Percentiles rank a stretch among this genome's conserved stretches.
phyloP scores from a whole-genome alignment of 345 rosid genomes.

The Linum trigynum region DNA sequence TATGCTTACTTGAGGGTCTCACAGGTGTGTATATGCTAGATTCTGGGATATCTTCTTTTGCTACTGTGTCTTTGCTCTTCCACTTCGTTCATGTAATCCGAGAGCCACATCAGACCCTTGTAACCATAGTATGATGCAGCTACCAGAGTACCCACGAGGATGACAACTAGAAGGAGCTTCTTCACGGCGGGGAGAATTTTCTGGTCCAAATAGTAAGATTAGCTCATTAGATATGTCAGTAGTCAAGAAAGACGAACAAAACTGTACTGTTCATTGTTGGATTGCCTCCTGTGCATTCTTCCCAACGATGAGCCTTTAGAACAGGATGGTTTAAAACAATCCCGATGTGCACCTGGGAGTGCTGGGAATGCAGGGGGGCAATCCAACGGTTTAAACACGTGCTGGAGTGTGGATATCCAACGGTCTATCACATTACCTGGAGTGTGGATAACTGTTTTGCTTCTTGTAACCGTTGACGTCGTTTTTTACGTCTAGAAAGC shows the following conservation, averaged over 20 bases:
- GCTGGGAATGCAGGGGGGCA: no score
- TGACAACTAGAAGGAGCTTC: slow-evolving; percentile 35
- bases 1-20: background rate
- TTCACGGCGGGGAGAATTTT: slow-evolving; percentile 30
- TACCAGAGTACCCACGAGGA: slow-evolving; percentile 23
- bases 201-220: slow-evolving; percentile 31
- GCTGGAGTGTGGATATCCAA: no score
- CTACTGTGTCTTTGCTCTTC: slow-evolving; percentile 46
- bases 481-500: slow-evolving; percentile 51
- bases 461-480: slow-evolving; percentile 49
- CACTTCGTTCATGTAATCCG: slow-evolving; percentile 81
- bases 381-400: no score
- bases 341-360: no score
- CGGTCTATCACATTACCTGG: slow-evolving; percentile 30
- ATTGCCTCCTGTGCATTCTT: background rate
- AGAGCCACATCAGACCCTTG: slow-evolving; percentile 64
- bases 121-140: slow-evolving; percentile 57
- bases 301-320: no score
- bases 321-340: no score
- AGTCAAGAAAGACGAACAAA: background rate
- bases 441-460: slow-evolving; percentile 37
- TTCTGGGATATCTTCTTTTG: slow-evolving; percentile 24
- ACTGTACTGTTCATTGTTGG: background rate
- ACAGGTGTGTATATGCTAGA: slow-evolving; percentile 11
- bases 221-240: background rate